Percentiles rank a stretch among this genome's conserved stretches.
Evolutionary conservation across 768 basidiomycete genomes (phyloP).

Genomic region (Termitomyces sp.): DNA sequence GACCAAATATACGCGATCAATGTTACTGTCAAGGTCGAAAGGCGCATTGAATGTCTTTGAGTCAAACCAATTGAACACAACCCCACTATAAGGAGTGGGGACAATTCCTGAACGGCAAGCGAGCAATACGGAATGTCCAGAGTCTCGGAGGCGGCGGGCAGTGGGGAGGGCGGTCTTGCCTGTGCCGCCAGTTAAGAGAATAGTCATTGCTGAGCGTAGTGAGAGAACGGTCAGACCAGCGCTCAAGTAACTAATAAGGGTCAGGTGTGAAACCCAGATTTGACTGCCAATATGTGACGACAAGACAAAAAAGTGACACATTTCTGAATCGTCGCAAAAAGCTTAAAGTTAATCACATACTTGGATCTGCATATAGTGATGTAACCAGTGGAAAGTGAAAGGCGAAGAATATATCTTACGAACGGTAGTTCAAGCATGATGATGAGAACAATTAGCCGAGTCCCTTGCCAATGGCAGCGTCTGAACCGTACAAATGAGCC

Average conservation of each 20-base stretch:
- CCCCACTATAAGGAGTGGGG: conserved; percentile 21
- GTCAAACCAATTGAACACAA: conserved; percentile 32
- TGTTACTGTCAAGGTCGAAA: conserved; percentile 17
- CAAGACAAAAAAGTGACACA: neutral
- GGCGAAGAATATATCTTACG: too few species aligned
- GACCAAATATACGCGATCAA: conserved; percentile 26
- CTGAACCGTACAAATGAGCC: too few species aligned
- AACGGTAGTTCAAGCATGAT: too few species aligned
- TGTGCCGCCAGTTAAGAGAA: conserved; percentile 31
- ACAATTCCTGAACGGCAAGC: conserved; percentile 22
- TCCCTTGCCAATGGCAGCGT: too few species aligned
- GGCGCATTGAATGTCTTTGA: conserved; percentile 24
- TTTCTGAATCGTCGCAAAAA: too few species aligned
- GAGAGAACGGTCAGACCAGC: too few species aligned
- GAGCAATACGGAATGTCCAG: conserved; percentile 21
- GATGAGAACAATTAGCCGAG: too few species aligned
- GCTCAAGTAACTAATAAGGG: neutral
- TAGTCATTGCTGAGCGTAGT: conserved; percentile 12
- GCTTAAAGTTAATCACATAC: too few species aligned
- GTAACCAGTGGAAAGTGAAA: too few species aligned
- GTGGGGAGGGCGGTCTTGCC: conserved; percentile 25
- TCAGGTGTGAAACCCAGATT: too few species aligned
- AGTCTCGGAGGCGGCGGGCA: conserved; percentile 19
- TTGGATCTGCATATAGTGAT: too few species aligned
- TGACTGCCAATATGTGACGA: neutral